Percentiles rank a stretch among this genome's conserved stretches.
phyloP scores from a whole-genome alignment of 306 rosid species.

The Acacia crassicarpa region DNA sequence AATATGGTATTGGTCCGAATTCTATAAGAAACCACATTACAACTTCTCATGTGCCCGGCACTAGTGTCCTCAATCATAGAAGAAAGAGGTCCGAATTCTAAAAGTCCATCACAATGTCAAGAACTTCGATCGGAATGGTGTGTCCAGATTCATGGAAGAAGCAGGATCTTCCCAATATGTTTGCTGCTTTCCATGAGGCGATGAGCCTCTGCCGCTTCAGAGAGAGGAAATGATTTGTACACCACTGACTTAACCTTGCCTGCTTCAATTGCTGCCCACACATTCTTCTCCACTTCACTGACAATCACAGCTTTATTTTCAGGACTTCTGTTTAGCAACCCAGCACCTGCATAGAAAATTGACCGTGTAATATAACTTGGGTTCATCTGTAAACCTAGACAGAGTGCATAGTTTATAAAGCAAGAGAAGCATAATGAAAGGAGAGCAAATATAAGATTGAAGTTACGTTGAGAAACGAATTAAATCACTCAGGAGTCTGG shows the following conservation, averaged over 20 bases:
- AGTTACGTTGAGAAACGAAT: neutral
- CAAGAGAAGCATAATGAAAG: neutral
- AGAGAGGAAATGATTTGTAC: conserved; percentile 58
- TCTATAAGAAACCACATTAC: neutral
- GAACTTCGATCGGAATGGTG: neutral
- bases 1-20: neutral
- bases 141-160: conserved; percentile 45
- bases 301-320: conserved; percentile 78
- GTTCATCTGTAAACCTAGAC: neutral
- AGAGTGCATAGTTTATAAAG: neutral
- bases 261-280: conserved; percentile 88
- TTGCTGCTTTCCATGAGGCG: conserved; percentile 68
- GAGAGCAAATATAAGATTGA: neutral
- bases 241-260: conserved; percentile 84
- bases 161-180: conserved; percentile 87
- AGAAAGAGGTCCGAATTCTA: neutral
- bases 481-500: neutral
- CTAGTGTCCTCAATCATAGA: neutral
- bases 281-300: conserved; percentile 83
- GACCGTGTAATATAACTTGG: neutral
- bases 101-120: neutral
- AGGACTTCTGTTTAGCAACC: conserved; percentile 63
- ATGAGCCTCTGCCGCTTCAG: conserved; percentile 85
- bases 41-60: neutral
- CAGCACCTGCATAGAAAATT: conserved; percentile 62